A percentile compares a stretch with the other conserved stretches of the same genome.
Evolutionary conservation across 192 early-diverging fungal species (phyloP).

Genomic region (Allomyces macrogynus): DNA sequence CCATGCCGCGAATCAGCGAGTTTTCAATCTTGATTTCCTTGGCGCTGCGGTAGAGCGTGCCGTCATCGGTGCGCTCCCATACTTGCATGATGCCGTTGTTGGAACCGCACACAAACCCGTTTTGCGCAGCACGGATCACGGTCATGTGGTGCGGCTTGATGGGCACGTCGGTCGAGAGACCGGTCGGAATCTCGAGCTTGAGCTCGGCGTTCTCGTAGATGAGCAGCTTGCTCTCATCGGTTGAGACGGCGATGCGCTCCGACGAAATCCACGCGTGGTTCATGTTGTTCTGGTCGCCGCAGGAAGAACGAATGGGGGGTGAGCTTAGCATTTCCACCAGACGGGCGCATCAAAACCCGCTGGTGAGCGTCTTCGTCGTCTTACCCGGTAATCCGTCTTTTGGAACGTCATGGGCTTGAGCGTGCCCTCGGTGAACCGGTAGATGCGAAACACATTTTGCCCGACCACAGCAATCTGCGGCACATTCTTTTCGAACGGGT

Average conservation of each 20-base stretch:
- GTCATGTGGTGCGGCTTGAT: constrained; percentile 14
- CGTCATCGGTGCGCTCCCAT: constrained; percentile 26
- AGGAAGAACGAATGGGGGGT: background rate
- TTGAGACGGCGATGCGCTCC: constrained; percentile 21
- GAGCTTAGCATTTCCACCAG: too few relatives aligned
- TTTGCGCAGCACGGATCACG: constrained; percentile 11
- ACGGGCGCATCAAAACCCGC: too few relatives aligned
- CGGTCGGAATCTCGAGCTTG: constrained; percentile 17
- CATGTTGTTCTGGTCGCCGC: constrained; percentile 16
- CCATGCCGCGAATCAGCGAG: constrained; percentile 9
- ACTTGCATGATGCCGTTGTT: constrained; percentile 15
- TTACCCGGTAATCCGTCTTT: constrained; percentile 23
- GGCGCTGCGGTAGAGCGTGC: constrained; percentile 15
- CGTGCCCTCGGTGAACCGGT: constrained; percentile 18
- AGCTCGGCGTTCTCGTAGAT: constrained; percentile 31
- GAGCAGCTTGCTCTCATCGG: constrained; percentile 25
- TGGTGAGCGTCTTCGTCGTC: background rate
- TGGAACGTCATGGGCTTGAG: constrained; percentile 22
- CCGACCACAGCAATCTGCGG: constrained; percentile 27
- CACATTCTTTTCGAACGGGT: constrained; percentile 17
- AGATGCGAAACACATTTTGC: constrained; percentile 18
- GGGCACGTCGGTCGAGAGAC: background rate
- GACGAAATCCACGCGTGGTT: constrained; percentile 29
- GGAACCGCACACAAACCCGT: constrained; percentile 21
- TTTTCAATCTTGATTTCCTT: constrained; percentile 19